phyloP scores from a whole-genome alignment of 2,329 filamentous ascomycete species.

The Sporothrix brasiliensis region DNA sequence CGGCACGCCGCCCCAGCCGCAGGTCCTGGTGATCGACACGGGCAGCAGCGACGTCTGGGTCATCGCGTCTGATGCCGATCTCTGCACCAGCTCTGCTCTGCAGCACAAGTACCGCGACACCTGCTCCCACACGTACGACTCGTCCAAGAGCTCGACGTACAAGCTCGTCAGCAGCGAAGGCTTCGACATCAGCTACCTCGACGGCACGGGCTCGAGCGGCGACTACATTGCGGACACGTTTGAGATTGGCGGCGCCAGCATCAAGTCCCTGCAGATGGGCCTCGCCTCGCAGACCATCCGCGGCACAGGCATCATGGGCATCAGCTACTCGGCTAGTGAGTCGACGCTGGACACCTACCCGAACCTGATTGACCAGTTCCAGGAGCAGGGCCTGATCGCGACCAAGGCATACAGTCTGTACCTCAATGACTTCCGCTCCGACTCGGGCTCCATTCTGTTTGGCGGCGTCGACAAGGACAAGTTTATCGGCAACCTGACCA shows the following conservation, averaged over 20 bases:
- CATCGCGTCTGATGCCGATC: slow-evolving; percentile 45
- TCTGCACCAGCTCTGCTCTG: slow-evolving; percentile 46
- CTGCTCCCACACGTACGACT: slow-evolving; percentile 51
- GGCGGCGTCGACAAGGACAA: slow-evolving; percentile 70
- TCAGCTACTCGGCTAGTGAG: slow-evolving; percentile 59
- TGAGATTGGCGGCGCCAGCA: slow-evolving; percentile 52
- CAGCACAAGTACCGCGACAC: slow-evolving; percentile 45
- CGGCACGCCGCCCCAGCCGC: slow-evolving; percentile 60
- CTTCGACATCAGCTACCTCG: slow-evolving; percentile 66
- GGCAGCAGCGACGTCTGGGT: slow-evolving; percentile 67
- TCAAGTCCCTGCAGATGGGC: slow-evolving; percentile 59
- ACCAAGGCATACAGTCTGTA: slow-evolving; percentile 70
- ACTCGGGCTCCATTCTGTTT: slow-evolving; percentile 66
- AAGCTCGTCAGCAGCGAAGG: slow-evolving; percentile 46
- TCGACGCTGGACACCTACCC: slow-evolving; percentile 50
- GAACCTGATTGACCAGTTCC: slow-evolving; percentile 67
- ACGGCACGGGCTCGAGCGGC: slow-evolving; percentile 57
- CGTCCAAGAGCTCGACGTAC: slow-evolving; percentile 53
- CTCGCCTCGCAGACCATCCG: slow-evolving; percentile 54
- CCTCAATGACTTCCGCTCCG: slow-evolving; percentile 58
- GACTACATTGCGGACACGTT: slow-evolving; percentile 63
- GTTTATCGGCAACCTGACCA: slow-evolving; percentile 60
- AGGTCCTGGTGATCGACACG: slow-evolving; percentile 62
- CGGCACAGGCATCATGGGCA: slow-evolving; percentile 60
- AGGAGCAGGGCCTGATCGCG: slow-evolving; percentile 62